phyloP scores from a whole-genome alignment of 805 yeast genomes.

The Alloascoidea hylecoeti region DNA sequence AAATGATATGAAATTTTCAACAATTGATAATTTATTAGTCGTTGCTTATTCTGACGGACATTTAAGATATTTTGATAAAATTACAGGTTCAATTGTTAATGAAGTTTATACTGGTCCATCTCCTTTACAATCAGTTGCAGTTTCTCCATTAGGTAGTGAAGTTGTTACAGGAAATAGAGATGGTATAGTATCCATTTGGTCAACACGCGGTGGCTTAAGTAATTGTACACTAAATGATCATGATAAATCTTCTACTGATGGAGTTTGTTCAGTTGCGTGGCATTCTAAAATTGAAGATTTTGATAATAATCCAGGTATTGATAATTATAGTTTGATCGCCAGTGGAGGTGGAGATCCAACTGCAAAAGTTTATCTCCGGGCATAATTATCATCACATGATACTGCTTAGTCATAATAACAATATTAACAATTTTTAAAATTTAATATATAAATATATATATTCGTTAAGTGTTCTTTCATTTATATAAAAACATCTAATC shows the following conservation, averaged over 20 bases:
- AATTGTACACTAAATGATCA: not conserved
- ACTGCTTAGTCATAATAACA: no score
- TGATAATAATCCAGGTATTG: not conserved
- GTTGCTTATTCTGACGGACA: not conserved
- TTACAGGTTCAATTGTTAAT: not conserved
- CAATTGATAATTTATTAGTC: not conserved
- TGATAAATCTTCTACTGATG: not conserved
- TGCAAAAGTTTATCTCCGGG: not conserved
- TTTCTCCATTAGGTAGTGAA: not conserved
- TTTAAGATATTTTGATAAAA: not conserved
- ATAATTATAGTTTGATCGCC: not conserved
- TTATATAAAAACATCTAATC: no score
- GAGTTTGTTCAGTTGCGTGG: not conserved
- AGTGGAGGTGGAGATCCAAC: constrained; percentile 1
- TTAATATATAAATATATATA: no score
- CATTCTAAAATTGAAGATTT: no score
- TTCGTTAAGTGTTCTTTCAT: no score
- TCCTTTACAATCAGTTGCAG: not conserved
- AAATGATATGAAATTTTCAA: not conserved
- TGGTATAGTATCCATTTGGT: not conserved
- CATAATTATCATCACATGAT: no score
- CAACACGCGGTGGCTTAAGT: not conserved
- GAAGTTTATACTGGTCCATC: not conserved
- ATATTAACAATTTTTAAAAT: no score
- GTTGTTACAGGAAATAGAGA: not conserved